phyloP scores from a whole-genome alignment of 495 filamentous ascomycete species.

The Neurospora sp. region DNA sequence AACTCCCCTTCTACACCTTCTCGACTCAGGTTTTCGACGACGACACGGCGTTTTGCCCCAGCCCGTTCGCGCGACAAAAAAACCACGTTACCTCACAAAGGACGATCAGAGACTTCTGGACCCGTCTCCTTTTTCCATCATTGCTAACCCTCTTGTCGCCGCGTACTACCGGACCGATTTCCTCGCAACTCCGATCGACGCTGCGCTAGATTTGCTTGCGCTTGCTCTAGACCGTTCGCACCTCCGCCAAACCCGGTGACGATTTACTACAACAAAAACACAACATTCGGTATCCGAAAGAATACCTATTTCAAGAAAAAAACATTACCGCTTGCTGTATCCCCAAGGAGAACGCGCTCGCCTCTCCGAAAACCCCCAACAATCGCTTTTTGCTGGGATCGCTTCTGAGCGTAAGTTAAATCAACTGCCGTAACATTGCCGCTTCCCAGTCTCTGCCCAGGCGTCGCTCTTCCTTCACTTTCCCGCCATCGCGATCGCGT shows the following conservation, averaged over 20 bases:
- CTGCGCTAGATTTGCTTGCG: constrained; percentile 8
- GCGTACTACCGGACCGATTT: constrained; percentile 6
- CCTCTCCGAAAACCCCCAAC: not conserved
- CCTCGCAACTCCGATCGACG: constrained; percentile 7
- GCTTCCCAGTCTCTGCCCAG: not conserved
- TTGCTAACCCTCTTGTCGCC: constrained; percentile 11
- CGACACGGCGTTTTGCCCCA: constrained; percentile 6
- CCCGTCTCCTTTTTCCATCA: constrained; percentile 1
- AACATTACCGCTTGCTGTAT: constrained; percentile 1
- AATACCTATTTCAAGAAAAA: constrained; percentile 1
- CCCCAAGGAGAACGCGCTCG: not conserved
- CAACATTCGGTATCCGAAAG: constrained; percentile 10
- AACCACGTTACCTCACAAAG: constrained; percentile 5
- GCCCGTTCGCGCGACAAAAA: constrained; percentile 5
- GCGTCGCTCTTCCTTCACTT: not conserved
- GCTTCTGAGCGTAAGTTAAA: constrained; percentile 20
- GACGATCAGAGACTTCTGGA: not conserved
- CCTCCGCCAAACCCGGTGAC: constrained; percentile 16
- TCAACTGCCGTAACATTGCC: not conserved
- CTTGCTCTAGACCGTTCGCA: constrained; percentile 11
- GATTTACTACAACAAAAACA: constrained; percentile 13
- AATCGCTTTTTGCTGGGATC: constrained; percentile 23
- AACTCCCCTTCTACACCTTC: constrained; percentile 5
- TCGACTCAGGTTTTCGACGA: constrained; percentile 6
- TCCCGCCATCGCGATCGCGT: not conserved